phyloP scores from a whole-genome alignment of 2,329 filamentous ascomycete genomes.

The Zasmidium cellare region DNA sequence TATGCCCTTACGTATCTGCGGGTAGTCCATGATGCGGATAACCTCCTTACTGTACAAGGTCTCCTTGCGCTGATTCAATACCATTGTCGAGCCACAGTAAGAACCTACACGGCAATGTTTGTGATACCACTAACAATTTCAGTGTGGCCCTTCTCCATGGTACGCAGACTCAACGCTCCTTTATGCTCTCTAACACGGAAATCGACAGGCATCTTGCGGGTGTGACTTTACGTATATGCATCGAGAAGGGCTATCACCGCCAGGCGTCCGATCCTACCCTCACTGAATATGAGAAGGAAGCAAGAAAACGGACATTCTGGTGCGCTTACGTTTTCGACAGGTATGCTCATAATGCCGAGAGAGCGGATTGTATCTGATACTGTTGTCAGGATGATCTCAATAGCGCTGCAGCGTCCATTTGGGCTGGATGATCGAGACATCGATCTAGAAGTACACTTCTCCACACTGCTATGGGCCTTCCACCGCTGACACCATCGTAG shows the following conservation, averaged over 20 bases:
- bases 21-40: too few relatives aligned
- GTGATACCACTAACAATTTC: too few relatives aligned
- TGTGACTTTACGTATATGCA: not conserved
- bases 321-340: not conserved
- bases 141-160: not conserved
- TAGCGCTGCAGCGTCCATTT: not conserved
- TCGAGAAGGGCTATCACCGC: not conserved
- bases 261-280: not conserved
- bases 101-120: not conserved
- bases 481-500: too few relatives aligned
- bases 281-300: not conserved
- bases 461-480: too few relatives aligned
- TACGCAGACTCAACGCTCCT: not conserved
- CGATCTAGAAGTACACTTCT: not conserved
- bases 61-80: not conserved
- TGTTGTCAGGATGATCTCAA: not conserved
- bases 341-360: not conserved
- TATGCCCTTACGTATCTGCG: too few relatives aligned
- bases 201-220: not conserved
- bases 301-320: not conserved
- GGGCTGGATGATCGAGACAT: not conserved
- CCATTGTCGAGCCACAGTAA: not conserved
- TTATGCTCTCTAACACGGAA: too few relatives aligned
- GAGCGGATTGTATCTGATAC: not conserved
- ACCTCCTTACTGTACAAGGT: not conserved